Evolutionary conservation across 768 basidiomycete species (phyloP).

Genomic region (Russula sp.): DNA sequence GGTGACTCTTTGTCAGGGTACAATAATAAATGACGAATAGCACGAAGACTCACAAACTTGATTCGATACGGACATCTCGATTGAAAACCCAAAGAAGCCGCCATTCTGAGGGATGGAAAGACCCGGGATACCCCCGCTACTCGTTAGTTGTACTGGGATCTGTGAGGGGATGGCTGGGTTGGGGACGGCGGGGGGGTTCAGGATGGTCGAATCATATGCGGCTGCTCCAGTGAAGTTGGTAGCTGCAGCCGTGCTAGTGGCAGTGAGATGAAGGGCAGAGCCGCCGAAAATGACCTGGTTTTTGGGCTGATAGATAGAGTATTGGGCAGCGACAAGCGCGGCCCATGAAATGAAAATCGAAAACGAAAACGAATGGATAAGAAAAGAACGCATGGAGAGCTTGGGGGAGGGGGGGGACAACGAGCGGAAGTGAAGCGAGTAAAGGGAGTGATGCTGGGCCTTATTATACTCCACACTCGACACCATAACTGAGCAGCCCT

Average conservation of each 20-base stretch:
- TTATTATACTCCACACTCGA: too few species aligned
- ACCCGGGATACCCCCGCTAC: slow-evolving; percentile 24
- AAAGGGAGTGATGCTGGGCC: not conserved
- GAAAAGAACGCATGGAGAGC: not conserved
- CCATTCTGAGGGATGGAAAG: slow-evolving; percentile 42
- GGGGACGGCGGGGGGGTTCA: slow-evolving; percentile 49
- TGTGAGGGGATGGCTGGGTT: slow-evolving; percentile 37
- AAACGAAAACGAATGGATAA: not conserved
- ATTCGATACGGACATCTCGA: slow-evolving; percentile 69
- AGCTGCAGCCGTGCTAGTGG: slow-evolving; percentile 30
- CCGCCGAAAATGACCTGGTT: slow-evolving; percentile 23
- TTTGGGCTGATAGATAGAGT: slow-evolving; percentile 17
- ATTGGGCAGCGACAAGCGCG: not conserved
- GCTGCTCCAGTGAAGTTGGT: slow-evolving; percentile 43
- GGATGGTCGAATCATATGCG: slow-evolving; percentile 46
- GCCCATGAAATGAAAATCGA: not conserved
- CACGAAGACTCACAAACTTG: slow-evolving; percentile 49
- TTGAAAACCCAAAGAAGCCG: slow-evolving; percentile 66
- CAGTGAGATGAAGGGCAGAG: not conserved
- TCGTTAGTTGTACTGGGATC: slow-evolving; percentile 41
- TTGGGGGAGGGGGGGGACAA: not conserved
- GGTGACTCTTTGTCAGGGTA: slow-evolving; percentile 6
- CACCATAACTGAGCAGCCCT: too few species aligned
- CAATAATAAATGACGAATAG: not conserved
- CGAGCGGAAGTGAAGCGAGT: not conserved